phyloP scores from a whole-genome alignment of 139 green algal genomes.

The Chlorella sp. region DNA sequence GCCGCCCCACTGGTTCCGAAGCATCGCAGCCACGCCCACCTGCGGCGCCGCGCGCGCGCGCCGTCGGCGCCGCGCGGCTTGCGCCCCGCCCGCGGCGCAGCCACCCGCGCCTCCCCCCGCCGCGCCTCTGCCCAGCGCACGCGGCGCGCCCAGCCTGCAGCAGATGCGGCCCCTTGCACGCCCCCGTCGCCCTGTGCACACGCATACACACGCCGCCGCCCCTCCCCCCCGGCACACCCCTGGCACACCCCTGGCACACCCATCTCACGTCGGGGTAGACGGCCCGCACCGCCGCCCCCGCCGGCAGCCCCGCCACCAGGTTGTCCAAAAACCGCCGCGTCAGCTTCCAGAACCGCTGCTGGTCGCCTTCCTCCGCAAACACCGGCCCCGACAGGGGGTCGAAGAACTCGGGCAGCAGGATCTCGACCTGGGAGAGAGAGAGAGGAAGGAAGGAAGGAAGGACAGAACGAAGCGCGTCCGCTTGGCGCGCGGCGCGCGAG shows the following conservation, averaged over 20 bases:
- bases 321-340: constrained; percentile 75
- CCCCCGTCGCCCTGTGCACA: too few relatives aligned
- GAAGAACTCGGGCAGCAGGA: constrained; percentile 94
- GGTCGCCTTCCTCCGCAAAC: constrained; percentile 86
- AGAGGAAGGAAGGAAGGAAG: neutral
- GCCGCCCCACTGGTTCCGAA: constrained; percentile 79
- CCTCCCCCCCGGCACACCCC: too few relatives aligned
- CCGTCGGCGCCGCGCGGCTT: too few relatives aligned
- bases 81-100: too few relatives aligned
- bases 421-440: constrained; percentile 68
- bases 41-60: too few relatives aligned
- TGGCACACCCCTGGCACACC: too few relatives aligned
- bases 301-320: constrained; percentile 36
- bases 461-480: neutral
- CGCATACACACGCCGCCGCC: too few relatives aligned
- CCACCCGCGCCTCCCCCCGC: too few relatives aligned
- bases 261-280: constrained; percentile 29
- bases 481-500: neutral
- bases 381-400: constrained; percentile 72
- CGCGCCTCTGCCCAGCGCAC: too few relatives aligned
- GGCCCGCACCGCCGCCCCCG: too few relatives aligned
- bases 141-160: too few relatives aligned
- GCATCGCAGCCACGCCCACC: constrained; percentile 89
- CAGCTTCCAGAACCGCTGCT: constrained; percentile 83
- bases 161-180: too few relatives aligned